Percentiles rank a stretch among this genome's conserved stretches.
These are phyloP conservation scores for Inonotus obliquus DNA, from an alignment of 1,284 basidiomycete species.

Conservation along the genomic window DNA sequence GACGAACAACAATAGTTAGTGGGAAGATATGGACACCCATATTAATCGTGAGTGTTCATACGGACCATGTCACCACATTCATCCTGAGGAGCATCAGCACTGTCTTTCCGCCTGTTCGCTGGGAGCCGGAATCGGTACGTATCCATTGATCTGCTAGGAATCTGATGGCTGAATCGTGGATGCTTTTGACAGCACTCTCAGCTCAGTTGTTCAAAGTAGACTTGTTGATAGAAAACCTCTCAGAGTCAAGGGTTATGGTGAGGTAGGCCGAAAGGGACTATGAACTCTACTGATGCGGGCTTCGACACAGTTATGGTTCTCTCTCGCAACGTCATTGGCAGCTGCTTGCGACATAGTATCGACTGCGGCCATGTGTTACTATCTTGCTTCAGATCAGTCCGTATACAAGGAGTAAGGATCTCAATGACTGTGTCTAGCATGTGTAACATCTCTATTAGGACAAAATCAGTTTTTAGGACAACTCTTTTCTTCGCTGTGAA, in stretches of 20 bases:
- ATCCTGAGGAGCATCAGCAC: not conserved
- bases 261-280: not conserved
- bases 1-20: constrained; percentile 1
- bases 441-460: not conserved
- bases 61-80: not conserved
- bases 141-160: not conserved
- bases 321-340: constrained; percentile 3
- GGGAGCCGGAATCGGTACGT: constrained; percentile 1
- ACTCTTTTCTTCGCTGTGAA: constrained; percentile 13
- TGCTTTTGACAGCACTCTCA: not conserved
- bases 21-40: not conserved
- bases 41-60: constrained; percentile 1
- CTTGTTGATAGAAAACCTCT: not conserved
- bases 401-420: constrained; percentile 3
- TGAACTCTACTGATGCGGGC: not conserved
- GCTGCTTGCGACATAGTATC: constrained; percentile 8
- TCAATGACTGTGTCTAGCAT: not conserved
- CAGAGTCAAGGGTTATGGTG: not conserved
- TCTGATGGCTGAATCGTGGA: not conserved
- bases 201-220: constrained; percentile 2
- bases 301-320: not conserved
- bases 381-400: not conserved
- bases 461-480: not conserved
- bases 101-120: not conserved
- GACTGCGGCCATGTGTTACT: constrained; percentile 10